Evolutionary conservation across 2,329 filamentous ascomycete genomes (phyloP), one percentile per base, ranked within the genome.

Genomic region (Akanthomyces lecanii): DNA sequence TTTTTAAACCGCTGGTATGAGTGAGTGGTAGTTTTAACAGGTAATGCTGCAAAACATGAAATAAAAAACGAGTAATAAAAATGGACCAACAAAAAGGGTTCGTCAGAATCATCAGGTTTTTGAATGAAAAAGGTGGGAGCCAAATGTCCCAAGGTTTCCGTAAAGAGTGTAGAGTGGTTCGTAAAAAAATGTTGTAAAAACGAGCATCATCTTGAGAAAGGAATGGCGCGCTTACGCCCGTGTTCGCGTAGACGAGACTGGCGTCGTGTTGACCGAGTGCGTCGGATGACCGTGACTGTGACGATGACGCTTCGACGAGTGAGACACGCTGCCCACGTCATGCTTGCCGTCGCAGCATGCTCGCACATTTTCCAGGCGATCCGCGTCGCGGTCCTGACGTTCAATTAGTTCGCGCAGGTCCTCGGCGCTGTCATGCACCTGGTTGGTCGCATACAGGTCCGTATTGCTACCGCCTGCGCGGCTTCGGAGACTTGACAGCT

Each of bases 341-440:
- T 64, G 63, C 89, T 85, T 83, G 94, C 93, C 95, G 84, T 98
- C 95, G 76, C 95, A 99, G 79, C 95, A 99, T 64, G 94, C 93
- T 72, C 95, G 84, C 67, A 99, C 95, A 74, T 99, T 97, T 81
- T 98, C 94, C 70, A 98, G 82, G 66, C 88, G 84, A 72, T 93
- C 90, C 30, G 88, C 81, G 68, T 93, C 90, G 61, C 86, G 81
- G 70, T 94, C 89, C 72, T 92, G 88, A 66, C 85, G 82, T 76
- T 94, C 90, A 69, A 94, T 91, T 66, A 93, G 87, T 66, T 88
- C 84, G 63, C 91, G 82, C 63, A 97, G 74, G 72, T 97, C 92
- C 74, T 97, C 92, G 3, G 90, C 90, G 70, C 89, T 92, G 72
- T 94, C 90, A 66, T 89, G 86, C 18, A 86, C 85, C 69, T 86